A percentile compares a stretch with the other conserved stretches of the same genome.
Conservation (phyloP, 169 alveolate genomes). For the Perkinsus marinus region DNA sequence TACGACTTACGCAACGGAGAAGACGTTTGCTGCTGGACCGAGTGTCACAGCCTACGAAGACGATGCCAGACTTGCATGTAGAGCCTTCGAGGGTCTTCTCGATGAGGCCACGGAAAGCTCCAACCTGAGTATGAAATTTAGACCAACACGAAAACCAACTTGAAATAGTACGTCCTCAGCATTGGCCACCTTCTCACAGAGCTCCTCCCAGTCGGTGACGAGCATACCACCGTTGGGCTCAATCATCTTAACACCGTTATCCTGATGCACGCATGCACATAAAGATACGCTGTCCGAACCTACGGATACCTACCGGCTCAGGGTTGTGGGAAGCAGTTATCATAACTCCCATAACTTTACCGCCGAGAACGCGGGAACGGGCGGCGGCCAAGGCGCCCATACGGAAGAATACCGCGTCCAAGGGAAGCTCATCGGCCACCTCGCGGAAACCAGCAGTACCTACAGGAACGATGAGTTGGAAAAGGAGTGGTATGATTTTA, state of each 20-base stretch:
- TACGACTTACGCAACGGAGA: not conserved
- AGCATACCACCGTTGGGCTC: slow-evolving; percentile 69
- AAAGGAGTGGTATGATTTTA: not conserved
- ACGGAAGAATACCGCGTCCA: slow-evolving; percentile 7
- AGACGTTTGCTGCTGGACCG: not conserved
- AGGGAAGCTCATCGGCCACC: slow-evolving; percentile 9
- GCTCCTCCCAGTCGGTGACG: not conserved
- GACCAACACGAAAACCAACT: not conserved
- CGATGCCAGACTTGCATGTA: not conserved
- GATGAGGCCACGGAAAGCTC: not conserved
- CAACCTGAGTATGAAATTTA: not conserved
- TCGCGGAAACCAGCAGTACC: slow-evolving; percentile 29
- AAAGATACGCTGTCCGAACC: not conserved
- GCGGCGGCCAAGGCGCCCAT: slow-evolving; percentile 12
- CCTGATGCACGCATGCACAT: slow-evolving; percentile 16
- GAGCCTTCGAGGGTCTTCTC: not conserved
- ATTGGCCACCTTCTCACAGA: not conserved
- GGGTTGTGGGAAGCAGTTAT: slow-evolving; percentile 82
- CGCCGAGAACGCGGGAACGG: slow-evolving; percentile 8
- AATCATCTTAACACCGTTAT: slow-evolving; percentile 70
- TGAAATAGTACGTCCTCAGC: not conserved
- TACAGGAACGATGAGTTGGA: not conserved
- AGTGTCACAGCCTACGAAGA: not conserved
- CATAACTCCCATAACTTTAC: slow-evolving; percentile 59
- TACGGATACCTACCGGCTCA: not conserved